A percentile compares a stretch with the other conserved stretches of the same genome.
phyloP scores from a whole-genome alignment of 148 eudicot species.

The Gaultheria prostrata region DNA sequence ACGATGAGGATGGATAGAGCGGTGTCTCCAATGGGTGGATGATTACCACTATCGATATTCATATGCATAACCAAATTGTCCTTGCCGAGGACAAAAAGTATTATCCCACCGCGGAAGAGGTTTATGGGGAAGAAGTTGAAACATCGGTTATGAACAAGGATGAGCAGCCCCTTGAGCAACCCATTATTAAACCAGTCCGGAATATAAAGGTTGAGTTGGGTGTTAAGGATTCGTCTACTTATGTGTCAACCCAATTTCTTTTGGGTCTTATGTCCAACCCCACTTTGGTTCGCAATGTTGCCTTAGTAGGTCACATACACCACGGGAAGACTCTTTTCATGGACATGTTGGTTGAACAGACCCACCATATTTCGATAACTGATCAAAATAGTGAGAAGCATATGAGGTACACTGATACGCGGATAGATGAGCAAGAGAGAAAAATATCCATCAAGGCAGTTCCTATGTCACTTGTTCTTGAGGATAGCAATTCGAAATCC shows the following conservation, averaged over 20 bases:
- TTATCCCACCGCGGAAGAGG: conserved; percentile 95
- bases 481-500: conserved; percentile 91
- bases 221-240: conserved; percentile 84
- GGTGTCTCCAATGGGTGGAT: conserved; percentile 71
- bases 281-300: conserved; percentile 84
- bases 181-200: conserved; percentile 81
- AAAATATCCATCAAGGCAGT: conserved; percentile 89
- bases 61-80: conserved; percentile 76
- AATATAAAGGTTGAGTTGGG: conserved; percentile 86
- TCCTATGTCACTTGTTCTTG: conserved; percentile 96
- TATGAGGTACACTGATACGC: conserved; percentile 96
- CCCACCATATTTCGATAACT: conserved; percentile 76
- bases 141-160: conserved; percentile 97
- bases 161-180: conserved; percentile 77
- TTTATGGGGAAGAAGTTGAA: conserved; percentile 96
- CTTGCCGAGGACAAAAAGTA: conserved; percentile 98
- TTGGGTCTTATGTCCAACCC: conserved; percentile 92
- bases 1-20: conserved; percentile 35
- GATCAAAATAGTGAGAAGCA: conserved; percentile 91
- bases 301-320: conserved; percentile 82
- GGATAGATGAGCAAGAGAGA: conserved; percentile 98
- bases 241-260: conserved; percentile 91
- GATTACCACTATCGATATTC: conserved; percentile 52
- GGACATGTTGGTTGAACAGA: conserved; percentile 99
- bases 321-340: conserved; percentile 89